Conservation (phyloP, 164 flowering plant genomes). For the Liriodendron chinense region DNA sequence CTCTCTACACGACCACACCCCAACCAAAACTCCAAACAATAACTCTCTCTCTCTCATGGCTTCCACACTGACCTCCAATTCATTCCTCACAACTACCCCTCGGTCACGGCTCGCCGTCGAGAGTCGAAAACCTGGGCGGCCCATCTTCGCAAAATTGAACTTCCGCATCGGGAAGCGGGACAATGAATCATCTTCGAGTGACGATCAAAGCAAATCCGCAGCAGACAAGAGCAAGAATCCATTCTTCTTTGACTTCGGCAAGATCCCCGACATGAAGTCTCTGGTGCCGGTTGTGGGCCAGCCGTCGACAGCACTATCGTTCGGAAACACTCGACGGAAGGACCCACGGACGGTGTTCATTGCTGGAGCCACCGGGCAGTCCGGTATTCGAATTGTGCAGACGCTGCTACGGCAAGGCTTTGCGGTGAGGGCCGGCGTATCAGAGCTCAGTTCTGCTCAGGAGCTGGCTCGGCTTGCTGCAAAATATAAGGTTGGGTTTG, state of each 20-base stretch:
- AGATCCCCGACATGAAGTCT: conserved; percentile 56
- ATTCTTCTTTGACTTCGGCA: conserved; percentile 39
- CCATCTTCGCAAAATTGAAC: conserved; percentile 38
- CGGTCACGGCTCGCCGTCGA: conserved; percentile 26
- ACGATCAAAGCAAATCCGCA: conserved; percentile 9
- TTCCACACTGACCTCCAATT: conserved; percentile 64
- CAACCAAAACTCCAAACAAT: neutral
- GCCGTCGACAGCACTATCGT: conserved; percentile 42
- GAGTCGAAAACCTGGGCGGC: conserved; percentile 15
- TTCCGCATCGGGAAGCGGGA: conserved; percentile 38
- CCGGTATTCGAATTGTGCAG: conserved; percentile 79
- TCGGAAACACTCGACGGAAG: conserved; percentile 51
- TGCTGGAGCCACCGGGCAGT: conserved; percentile 87
- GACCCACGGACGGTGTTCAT: conserved; percentile 85
- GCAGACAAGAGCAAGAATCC: conserved; percentile 15
- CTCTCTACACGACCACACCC: neutral
- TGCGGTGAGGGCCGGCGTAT: conserved; percentile 85
- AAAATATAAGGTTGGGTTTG: conserved; percentile 58
- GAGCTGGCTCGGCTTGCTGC: conserved; percentile 82
- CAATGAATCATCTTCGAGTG: conserved; percentile 13
- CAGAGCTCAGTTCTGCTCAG: conserved; percentile 82
- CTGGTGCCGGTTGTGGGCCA: conserved; percentile 52
- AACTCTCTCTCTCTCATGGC: conserved; percentile 40
- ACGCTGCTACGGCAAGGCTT: conserved; percentile 71
- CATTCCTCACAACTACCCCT: conserved; percentile 49